Percentiles rank a stretch among this genome's conserved stretches.
Conservation (phyloP, 345 rosid species). For the Eucalyptus polyanthemos region DNA sequence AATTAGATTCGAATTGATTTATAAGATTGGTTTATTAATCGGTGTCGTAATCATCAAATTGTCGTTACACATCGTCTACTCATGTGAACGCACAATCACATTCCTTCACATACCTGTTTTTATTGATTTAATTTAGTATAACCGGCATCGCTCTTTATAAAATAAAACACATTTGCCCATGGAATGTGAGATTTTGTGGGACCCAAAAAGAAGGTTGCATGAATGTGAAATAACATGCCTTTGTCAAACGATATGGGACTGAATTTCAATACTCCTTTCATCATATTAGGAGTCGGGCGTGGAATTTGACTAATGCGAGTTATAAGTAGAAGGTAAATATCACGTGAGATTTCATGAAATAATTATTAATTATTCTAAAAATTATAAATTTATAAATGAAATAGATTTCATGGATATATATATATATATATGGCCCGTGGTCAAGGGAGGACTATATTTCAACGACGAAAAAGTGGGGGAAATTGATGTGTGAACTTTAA, state of each 20-base stretch:
- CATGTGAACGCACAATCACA: not conserved
- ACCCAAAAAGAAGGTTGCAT: accelerated
- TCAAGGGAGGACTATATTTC: not conserved
- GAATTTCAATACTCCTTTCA: not conserved
- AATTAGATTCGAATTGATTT: not conserved
- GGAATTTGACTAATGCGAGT: not conserved
- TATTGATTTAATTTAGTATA: not conserved
- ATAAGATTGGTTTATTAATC: not conserved
- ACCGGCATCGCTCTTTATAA: not conserved
- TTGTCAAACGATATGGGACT: not conserved
- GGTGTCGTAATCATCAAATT: not conserved
- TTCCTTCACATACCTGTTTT: not conserved
- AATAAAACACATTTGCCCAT: not conserved
- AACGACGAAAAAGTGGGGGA: not conserved
- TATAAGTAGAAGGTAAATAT: not conserved
- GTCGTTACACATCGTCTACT: not conserved
- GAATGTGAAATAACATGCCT: not conserved
- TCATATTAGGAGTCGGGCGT: accelerated
- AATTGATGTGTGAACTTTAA: not conserved
- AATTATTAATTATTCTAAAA: too few relatives aligned
- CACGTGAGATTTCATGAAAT: accelerated
- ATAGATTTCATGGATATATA: not conserved
- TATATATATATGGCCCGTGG: not conserved
- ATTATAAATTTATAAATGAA: not conserved
- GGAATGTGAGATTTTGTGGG: not conserved